Evolutionary conservation across 1,139 yeast species (phyloP).

Genomic region (Scheffersomyces stambukii): DNA sequence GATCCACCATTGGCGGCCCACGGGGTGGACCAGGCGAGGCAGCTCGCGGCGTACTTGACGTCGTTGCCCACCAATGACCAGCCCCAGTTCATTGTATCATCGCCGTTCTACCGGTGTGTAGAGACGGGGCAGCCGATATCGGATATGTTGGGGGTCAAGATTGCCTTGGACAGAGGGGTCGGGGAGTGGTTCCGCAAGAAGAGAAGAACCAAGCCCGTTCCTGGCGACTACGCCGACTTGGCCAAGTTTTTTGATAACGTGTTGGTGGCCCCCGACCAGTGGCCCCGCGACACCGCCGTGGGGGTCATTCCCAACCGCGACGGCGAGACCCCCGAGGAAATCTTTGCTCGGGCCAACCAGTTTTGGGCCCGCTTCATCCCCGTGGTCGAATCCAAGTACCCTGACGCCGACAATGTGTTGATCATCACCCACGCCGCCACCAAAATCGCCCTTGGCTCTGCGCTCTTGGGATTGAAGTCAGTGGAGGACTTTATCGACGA

Average conservation of each 20-base stretch:
- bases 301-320: constrained; percentile 47
- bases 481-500: constrained; percentile 50
- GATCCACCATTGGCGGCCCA: constrained; percentile 79
- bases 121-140: constrained; percentile 78
- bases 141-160: constrained; percentile 47
- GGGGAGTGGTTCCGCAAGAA: constrained; percentile 67
- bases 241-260: constrained; percentile 44
- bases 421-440: constrained; percentile 83
- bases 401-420: constrained; percentile 52
- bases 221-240: constrained; percentile 52
- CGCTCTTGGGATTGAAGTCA: constrained; percentile 46
- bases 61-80: constrained; percentile 37
- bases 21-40: constrained; percentile 76
- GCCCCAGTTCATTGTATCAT: constrained; percentile 63
- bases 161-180: constrained; percentile 65
- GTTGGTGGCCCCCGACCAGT: constrained; percentile 31
- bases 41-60: constrained; percentile 52
- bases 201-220: constrained; percentile 50
- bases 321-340: constrained; percentile 67
- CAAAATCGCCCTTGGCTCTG: constrained; percentile 73
- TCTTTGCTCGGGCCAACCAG: constrained; percentile 49
- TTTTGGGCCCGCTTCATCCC: constrained; percentile 53
- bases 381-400: constrained; percentile 47
- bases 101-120: constrained; percentile 88
- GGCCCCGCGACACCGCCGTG: constrained; percentile 43